These are phyloP conservation scores for Sclerotinia nivalis DNA, from an alignment of 2,329 filamentous ascomycete genomes.

Conservation along the genomic window DNA sequence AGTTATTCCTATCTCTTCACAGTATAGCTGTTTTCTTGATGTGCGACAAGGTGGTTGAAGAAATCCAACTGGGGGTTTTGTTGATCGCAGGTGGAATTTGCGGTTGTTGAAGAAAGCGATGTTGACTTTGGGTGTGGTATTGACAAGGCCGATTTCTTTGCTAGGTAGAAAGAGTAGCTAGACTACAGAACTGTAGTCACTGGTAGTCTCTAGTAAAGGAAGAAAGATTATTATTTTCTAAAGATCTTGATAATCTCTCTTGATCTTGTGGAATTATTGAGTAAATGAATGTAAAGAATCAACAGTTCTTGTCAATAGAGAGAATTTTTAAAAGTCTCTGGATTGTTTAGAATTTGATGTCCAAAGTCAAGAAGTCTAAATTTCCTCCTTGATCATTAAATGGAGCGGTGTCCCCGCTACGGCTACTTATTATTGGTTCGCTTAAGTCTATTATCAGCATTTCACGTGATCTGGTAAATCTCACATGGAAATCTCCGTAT, in stretches of 20 bases:
- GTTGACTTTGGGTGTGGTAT: constrained; percentile 21
- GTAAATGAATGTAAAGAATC: constrained; percentile 35
- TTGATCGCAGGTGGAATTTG: constrained; percentile 20
- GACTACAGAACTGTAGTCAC: neutral
- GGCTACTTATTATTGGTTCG: neutral
- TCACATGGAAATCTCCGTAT: constrained; percentile 12
- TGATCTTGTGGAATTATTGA: constrained; percentile 1
- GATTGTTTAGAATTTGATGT: constrained; percentile 22
- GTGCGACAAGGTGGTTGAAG: constrained; percentile 12
- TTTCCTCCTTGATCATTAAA: constrained; percentile 13
- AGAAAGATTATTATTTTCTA: constrained; percentile 5
- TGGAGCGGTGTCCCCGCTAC: constrained; percentile 4
- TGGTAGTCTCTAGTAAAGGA: neutral
- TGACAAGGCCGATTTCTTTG: neutral
- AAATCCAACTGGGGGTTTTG: neutral
- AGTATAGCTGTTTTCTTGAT: neutral
- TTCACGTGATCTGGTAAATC: constrained; percentile 3
- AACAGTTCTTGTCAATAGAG: constrained; percentile 14
- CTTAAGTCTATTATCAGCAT: neutral
- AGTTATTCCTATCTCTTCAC: neutral
- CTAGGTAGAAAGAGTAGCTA: neutral
- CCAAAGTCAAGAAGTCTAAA: constrained; percentile 9
- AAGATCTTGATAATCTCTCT: neutral
- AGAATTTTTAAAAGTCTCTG: constrained; percentile 12
- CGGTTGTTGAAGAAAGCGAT: constrained; percentile 19